These are phyloP conservation scores for Exophiala mesophila DNA, from an alignment of 2,329 filamentous ascomycete species.

Conservation along the genomic window DNA sequence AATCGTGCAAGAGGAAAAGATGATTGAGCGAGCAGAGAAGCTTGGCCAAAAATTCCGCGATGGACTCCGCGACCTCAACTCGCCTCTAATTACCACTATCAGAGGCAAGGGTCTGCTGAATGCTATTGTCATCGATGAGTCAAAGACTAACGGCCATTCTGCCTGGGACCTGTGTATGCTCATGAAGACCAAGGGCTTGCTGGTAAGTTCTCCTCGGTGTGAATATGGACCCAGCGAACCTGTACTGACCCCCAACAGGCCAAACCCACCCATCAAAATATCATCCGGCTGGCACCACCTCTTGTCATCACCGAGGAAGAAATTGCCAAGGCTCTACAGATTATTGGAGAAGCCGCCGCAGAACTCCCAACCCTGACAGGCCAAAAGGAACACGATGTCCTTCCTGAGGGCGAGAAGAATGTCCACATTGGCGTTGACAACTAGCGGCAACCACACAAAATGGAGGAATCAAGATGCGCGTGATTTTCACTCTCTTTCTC, in stretches of 20 bases:
- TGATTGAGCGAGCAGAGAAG: constrained; percentile 75
- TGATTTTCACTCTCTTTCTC: too few species aligned
- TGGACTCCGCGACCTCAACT: constrained; percentile 68
- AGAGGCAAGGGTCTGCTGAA: constrained; percentile 93
- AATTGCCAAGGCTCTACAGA: constrained; percentile 68
- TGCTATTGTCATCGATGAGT: constrained; percentile 92
- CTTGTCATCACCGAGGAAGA: constrained; percentile 89
- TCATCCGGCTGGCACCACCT: constrained; percentile 95
- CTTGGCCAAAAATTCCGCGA: constrained; percentile 80
- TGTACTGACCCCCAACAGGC: constrained; percentile 53
- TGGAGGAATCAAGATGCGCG: too few species aligned
- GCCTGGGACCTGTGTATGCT: constrained; percentile 97
- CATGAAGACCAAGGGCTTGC: constrained; percentile 87
- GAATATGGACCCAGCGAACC: neutral
- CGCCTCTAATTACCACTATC: constrained; percentile 73
- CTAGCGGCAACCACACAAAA: constrained; percentile 29
- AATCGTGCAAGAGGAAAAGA: constrained; percentile 83
- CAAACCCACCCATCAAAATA: constrained; percentile 97
- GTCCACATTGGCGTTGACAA: constrained; percentile 58
- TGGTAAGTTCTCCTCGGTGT: constrained; percentile 59
- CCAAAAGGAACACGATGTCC: constrained; percentile 50
- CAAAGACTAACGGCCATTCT: constrained; percentile 73
- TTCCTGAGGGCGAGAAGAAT: constrained; percentile 57
- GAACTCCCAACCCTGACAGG: constrained; percentile 70
- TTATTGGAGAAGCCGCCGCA: constrained; percentile 74